A percentile compares a stretch with the other conserved stretches of the same genome.
Evolutionary conservation across 2,329 filamentous ascomycete species (phyloP).

Genomic region (Rasamsonia emersonii): DNA sequence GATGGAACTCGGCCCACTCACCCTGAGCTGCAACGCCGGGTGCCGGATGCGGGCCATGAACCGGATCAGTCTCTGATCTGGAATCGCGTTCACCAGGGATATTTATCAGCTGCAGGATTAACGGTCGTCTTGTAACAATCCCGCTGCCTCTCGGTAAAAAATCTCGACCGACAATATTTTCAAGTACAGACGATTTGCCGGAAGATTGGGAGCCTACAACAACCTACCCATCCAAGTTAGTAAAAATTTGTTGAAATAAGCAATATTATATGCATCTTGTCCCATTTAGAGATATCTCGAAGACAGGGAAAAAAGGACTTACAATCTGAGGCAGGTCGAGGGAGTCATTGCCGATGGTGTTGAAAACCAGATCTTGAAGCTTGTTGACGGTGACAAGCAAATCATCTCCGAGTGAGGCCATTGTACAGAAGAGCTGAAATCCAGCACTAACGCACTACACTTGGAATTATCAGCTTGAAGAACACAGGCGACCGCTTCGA

Average conservation of each 20-base stretch:
- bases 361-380: conserved; percentile 97
- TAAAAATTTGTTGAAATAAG: conserved; percentile 1
- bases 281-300: too few species aligned
- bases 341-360: conserved; percentile 98
- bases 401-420: conserved; percentile 94
- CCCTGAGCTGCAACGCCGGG: conserved; percentile 59
- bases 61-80: conserved; percentile 55
- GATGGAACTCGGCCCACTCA: conserved; percentile 93
- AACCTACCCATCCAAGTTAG: conserved; percentile 52
- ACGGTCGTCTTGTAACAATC: conserved; percentile 86
- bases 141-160: conserved; percentile 94
- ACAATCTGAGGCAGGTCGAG: conserved; percentile 97
- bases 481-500: too few species aligned
- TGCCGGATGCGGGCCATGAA: conserved; percentile 65
- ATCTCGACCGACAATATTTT: conserved; percentile 97
- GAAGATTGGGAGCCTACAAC: conserved; percentile 98
- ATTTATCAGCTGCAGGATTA: conserved; percentile 98
- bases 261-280: too few species aligned
- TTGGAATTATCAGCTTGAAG: too few species aligned
- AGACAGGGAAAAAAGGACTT: conserved; percentile 34
- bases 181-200: conserved; percentile 94
- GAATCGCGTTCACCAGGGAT: conserved; percentile 68
- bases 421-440: conserved; percentile 31
- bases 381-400: conserved; percentile 94
- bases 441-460: too few species aligned